phyloP scores from a whole-genome alignment of 1,139 yeast genomes.

The Starmera stellimalicola region DNA sequence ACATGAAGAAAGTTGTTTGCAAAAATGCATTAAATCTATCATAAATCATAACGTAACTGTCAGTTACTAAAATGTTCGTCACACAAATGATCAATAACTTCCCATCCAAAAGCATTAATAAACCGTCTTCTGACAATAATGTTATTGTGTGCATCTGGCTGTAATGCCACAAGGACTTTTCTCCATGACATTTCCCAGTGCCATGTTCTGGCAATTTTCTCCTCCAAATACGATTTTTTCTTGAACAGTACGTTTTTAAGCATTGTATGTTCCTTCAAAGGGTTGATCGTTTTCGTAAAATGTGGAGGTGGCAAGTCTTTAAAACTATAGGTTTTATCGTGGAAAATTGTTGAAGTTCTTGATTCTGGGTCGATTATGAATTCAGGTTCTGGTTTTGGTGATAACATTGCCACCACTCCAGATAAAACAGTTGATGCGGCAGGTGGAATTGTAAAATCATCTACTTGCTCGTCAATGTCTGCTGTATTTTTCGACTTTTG shows the following conservation, averaged over 20 bases:
- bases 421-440: constrained; percentile 47
- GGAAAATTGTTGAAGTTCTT: constrained; percentile 57
- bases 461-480: constrained; percentile 13
- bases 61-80: constrained; percentile 1
- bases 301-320: constrained; percentile 52
- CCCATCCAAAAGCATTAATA: constrained; percentile 96
- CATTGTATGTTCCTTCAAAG: constrained; percentile 2
- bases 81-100: constrained; percentile 17
- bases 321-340: constrained; percentile 68
- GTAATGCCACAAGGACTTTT: constrained; percentile 74
- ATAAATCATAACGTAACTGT: too few relatives aligned
- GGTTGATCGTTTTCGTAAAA: constrained; percentile 12
- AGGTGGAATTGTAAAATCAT: constrained; percentile 37
- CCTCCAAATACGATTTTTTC: constrained; percentile 48
- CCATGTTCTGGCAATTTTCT: constrained; percentile 77
- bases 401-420: constrained; percentile 53
- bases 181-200: constrained; percentile 82
- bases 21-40: too few relatives aligned
- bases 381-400: constrained; percentile 73
- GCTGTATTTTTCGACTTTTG: background rate
- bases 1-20: too few relatives aligned
- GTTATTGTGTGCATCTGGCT: constrained; percentile 95
- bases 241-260: constrained; percentile 21
- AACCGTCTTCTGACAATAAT: constrained; percentile 83
- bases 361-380: constrained; percentile 52